phyloP scores from a whole-genome alignment of 441 rosid species.

The Macaranga tanarius region DNA sequence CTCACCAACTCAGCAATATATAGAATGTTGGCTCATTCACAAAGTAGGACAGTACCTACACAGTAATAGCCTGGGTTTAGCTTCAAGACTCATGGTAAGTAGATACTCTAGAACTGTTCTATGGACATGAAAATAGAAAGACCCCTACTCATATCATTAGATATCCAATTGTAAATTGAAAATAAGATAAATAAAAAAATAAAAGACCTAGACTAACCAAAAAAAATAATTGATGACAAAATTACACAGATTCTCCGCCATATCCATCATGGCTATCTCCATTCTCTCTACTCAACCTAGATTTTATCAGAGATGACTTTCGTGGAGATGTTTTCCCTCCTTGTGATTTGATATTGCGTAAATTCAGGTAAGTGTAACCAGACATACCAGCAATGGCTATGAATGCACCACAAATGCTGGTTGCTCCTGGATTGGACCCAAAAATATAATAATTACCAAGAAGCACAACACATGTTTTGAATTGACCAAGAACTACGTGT shows the following conservation, averaged over 20 bases:
- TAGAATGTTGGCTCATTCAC: too few relatives aligned
- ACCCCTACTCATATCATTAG: constrained; percentile 8
- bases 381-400: constrained; percentile 67
- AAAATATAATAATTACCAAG: constrained; percentile 61
- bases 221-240: background rate
- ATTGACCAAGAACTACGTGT: constrained; percentile 71
- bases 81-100: constrained; percentile 2
- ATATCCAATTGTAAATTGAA: background rate
- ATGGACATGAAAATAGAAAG: too few relatives aligned
- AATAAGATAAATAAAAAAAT: background rate
- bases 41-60: too few relatives aligned
- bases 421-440: constrained; percentile 55
- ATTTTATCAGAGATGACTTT: constrained; percentile 39
- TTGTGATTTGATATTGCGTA: constrained; percentile 35
- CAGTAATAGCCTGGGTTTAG: background rate
- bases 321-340: constrained; percentile 34
- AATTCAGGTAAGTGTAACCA: constrained; percentile 51
- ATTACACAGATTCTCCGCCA: constrained; percentile 38
- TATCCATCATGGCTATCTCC: constrained; percentile 39
- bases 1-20: too few relatives aligned
- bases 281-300: constrained; percentile 49
- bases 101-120: background rate
- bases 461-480: constrained; percentile 67
- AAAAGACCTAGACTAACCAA: background rate
- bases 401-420: constrained; percentile 57